These are phyloP conservation scores for Metschnikowia kofuensis DNA, from an alignment of 805 yeast species.

Conservation along the genomic window DNA sequence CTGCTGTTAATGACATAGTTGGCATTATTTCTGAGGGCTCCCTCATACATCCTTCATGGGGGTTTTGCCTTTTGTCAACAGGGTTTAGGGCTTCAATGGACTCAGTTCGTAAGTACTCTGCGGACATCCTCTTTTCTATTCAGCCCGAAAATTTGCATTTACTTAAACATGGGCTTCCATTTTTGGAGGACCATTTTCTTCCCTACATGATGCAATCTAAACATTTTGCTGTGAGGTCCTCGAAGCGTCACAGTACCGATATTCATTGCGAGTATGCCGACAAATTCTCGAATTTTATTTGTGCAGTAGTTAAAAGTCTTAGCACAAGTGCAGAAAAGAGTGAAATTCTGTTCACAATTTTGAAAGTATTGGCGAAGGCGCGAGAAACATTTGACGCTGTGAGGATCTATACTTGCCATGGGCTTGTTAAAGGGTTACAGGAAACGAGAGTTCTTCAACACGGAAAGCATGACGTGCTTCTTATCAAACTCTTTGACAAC, in stretches of 20 bases:
- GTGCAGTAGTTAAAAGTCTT: constrained; percentile 30
- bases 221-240: constrained; percentile 47
- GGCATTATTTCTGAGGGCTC: constrained; percentile 49
- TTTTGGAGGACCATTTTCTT: constrained; percentile 47
- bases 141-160: constrained; percentile 41
- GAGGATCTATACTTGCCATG: constrained; percentile 56
- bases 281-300: constrained; percentile 45
- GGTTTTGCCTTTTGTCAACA: constrained; percentile 65
- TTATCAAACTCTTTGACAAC: constrained; percentile 32
- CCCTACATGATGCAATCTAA: constrained; percentile 64
- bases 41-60: constrained; percentile 65
- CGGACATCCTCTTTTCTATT: constrained; percentile 54
- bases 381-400: constrained; percentile 67
- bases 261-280: constrained; percentile 59
- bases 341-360: constrained; percentile 24
- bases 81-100: constrained; percentile 79
- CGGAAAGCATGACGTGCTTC: constrained; percentile 24
- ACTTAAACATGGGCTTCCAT: constrained; percentile 35
- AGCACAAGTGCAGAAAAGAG: constrained; percentile 21
- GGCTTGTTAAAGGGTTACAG: constrained; percentile 53
- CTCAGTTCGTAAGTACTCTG: constrained; percentile 63
- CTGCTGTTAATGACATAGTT: constrained; percentile 63
- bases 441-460: constrained; percentile 23
- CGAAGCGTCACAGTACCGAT: constrained; percentile 22
- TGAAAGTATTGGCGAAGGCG: constrained; percentile 46